These are phyloP conservation scores for Drechslerella dactyloides DNA, from an alignment of 2,329 filamentous ascomycete species.

Conservation along the genomic window DNA sequence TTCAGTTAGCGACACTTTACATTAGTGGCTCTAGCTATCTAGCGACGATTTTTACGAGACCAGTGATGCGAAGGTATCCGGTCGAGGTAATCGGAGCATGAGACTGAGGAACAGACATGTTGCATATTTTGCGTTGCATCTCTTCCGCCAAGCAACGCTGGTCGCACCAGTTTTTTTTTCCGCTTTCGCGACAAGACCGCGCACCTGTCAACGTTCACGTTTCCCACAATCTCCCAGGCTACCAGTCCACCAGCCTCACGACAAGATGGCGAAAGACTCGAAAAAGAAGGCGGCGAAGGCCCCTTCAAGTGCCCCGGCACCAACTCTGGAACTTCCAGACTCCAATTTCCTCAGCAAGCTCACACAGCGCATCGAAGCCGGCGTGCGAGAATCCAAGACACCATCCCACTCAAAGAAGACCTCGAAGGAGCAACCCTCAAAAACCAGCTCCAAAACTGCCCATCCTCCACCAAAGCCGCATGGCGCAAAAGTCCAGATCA, in stretches of 20 bases:
- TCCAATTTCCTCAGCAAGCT: conserved; percentile 47
- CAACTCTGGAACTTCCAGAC: conserved; percentile 22
- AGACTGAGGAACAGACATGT: neutral
- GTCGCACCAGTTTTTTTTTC: conserved; percentile 44
- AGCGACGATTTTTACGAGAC: too few relatives aligned
- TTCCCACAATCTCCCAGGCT: neutral
- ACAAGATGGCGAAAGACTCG: conserved; percentile 40
- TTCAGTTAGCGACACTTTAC: too few relatives aligned
- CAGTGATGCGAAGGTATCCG: too few relatives aligned
- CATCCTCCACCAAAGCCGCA: conserved; percentile 7
- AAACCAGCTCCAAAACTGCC: neutral
- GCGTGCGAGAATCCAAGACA: conserved; percentile 32
- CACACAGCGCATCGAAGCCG: conserved; percentile 40
- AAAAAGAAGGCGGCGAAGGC: conserved; percentile 24
- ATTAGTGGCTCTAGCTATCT: too few relatives aligned
- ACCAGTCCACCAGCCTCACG: neutral
- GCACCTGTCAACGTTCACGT: conserved; percentile 12
- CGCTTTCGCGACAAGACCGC: conserved; percentile 23
- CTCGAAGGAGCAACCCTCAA: conserved; percentile 26
- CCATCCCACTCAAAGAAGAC: conserved; percentile 18
- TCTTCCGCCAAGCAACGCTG: conserved; percentile 14
- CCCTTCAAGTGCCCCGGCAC: neutral
- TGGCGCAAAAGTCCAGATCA: conserved; percentile 28
- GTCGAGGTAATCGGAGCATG: too few relatives aligned
- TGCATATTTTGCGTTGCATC: conserved; percentile 30